Conservation (phyloP, 2,329 filamentous ascomycete species). For the Zalaria sp. region DNA sequence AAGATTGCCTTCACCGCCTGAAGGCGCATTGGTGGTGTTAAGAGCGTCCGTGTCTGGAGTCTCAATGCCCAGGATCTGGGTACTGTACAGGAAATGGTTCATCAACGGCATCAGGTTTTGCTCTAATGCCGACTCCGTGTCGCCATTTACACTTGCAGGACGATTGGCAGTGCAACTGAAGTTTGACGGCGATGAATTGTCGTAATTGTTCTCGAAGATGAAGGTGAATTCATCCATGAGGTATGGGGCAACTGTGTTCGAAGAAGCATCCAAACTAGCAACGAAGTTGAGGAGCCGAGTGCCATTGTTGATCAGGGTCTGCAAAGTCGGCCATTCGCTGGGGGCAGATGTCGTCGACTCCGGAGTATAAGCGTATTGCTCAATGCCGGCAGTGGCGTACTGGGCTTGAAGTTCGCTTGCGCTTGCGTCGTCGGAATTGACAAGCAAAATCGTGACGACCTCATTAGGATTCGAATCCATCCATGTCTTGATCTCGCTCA, state of each 20-base stretch:
- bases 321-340: constrained; percentile 55
- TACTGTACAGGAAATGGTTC: constrained; percentile 66
- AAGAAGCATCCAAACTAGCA: constrained; percentile 29
- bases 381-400: constrained; percentile 46
- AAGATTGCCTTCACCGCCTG: constrained; percentile 39
- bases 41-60: constrained; percentile 49
- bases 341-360: constrained; percentile 26
- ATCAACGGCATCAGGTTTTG: constrained; percentile 53
- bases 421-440: constrained; percentile 50
- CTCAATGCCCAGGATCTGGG: constrained; percentile 31
- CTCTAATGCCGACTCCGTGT: constrained; percentile 35
- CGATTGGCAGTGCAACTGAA: constrained; percentile 63
- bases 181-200: constrained; percentile 44
- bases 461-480: constrained; percentile 57
- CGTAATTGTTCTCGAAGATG: constrained; percentile 61
- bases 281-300: constrained; percentile 58
- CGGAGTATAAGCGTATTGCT: constrained; percentile 46
- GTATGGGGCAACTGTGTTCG: constrained; percentile 33
- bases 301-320: constrained; percentile 48
- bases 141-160: constrained; percentile 38
- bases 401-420: constrained; percentile 40
- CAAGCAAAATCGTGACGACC: constrained; percentile 60
- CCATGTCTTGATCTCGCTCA: constrained; percentile 51
- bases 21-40: constrained; percentile 50
- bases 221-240: constrained; percentile 50